phyloP scores from a whole-genome alignment of 768 basidiomycete genomes.

The Phanerochaete sordida region DNA sequence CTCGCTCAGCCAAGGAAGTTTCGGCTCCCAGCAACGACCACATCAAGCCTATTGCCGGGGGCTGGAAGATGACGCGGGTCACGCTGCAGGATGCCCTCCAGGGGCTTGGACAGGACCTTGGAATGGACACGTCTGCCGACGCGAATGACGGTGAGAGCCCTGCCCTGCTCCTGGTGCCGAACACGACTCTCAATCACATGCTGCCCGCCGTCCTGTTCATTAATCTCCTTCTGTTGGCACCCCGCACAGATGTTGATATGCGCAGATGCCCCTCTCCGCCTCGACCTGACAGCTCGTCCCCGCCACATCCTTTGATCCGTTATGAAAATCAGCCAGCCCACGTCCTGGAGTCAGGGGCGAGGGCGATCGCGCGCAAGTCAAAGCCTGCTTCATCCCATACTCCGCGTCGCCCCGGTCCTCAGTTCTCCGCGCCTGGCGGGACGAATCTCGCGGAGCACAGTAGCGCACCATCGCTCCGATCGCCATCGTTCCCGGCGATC shows the following conservation, averaged over 20 bases:
- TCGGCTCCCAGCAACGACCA: neutral
- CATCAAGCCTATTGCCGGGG: neutral
- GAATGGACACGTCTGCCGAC: neutral
- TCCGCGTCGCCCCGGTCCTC: neutral
- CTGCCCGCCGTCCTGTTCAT: neutral
- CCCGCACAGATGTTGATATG: neutral
- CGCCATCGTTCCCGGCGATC: constrained; percentile 4
- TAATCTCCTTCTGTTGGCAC: neutral
- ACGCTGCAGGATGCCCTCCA: neutral
- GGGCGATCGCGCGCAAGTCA: neutral
- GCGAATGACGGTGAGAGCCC: neutral
- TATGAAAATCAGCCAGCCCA: neutral
- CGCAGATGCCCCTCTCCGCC: neutral
- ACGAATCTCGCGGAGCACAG: constrained; percentile 3
- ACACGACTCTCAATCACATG: constrained; percentile 1
- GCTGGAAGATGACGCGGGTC: constrained; percentile 13
- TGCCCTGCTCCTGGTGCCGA: neutral
- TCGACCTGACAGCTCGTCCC: neutral
- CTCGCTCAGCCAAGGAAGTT: neutral
- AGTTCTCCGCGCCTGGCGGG: neutral
- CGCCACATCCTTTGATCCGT: constrained; percentile 9
- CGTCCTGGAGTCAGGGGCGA: neutral
- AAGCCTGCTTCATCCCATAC: constrained; percentile 10
- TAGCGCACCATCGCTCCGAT: constrained; percentile 9
- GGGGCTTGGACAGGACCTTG: neutral